These are phyloP conservation scores for Hypomyces rosellus DNA, from an alignment of 2,329 filamentous ascomycete genomes.

Conservation along the genomic window DNA sequence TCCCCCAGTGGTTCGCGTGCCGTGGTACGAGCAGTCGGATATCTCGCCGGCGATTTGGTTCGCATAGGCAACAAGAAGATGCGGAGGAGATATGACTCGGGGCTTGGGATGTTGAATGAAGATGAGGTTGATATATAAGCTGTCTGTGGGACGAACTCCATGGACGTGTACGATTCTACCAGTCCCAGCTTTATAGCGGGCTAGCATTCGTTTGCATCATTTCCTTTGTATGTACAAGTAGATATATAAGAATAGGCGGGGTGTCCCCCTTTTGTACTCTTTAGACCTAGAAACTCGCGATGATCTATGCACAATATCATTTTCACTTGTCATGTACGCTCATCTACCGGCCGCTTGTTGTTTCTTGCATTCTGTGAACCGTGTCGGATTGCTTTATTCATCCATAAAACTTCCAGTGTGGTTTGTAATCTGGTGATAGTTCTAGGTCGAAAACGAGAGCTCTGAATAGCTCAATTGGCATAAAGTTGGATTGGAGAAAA, in stretches of 20 bases:
- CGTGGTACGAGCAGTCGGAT: constrained; percentile 11
- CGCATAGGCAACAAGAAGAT: constrained; percentile 32
- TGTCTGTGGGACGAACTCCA: neutral
- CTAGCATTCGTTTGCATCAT: constrained; percentile 4
- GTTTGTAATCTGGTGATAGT: constrained; percentile 37
- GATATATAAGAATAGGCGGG: neutral
- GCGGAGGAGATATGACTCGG: constrained; percentile 46
- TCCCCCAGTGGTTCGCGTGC: neutral
- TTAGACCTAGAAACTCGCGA: too few species aligned
- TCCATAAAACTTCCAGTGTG: constrained; percentile 45
- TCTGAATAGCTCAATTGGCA: constrained; percentile 49
- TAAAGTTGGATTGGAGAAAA: constrained; percentile 43
- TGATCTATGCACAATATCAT: too few species aligned
- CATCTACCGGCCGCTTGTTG: neutral
- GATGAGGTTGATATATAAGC: constrained; percentile 36
- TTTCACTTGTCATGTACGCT: neutral
- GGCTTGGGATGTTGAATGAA: constrained; percentile 49
- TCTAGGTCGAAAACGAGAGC: constrained; percentile 39
- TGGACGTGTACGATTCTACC: too few species aligned
- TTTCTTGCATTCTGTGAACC: neutral
- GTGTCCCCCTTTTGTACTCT: too few species aligned
- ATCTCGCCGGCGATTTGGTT: constrained; percentile 22
- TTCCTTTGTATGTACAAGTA: constrained; percentile 5
- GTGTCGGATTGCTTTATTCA: constrained; percentile 4
- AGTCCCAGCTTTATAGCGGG: neutral